Percentiles rank a stretch among this genome's conserved stretches.
Conservation (phyloP, 495 filamentous ascomycete genomes). For the Penicillium tannophilum region DNA sequence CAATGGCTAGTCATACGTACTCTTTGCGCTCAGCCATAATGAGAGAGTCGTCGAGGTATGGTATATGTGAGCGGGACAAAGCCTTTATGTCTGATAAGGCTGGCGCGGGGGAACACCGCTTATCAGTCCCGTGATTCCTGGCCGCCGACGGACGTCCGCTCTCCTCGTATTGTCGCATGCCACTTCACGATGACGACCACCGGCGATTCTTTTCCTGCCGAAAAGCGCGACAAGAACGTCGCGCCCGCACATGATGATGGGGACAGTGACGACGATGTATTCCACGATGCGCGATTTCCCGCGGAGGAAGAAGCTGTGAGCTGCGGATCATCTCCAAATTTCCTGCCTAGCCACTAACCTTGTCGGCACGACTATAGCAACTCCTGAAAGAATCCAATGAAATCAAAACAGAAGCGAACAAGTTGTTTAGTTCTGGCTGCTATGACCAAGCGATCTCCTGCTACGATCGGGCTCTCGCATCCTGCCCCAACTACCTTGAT, state of each 20-base stretch:
- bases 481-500: constrained; percentile 85
- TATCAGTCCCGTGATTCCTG: constrained; percentile 30
- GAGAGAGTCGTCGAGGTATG: constrained; percentile 4
- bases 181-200: constrained; percentile 19
- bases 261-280: constrained; percentile 47
- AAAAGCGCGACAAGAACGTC: not conserved
- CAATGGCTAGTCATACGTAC: constrained; percentile 7
- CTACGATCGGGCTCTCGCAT: constrained; percentile 81
- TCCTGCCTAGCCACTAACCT: constrained; percentile 9
- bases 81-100: constrained; percentile 17
- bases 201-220: constrained; percentile 5
- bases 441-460: constrained; percentile 86
- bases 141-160: constrained; percentile 2
- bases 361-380: constrained; percentile 41
- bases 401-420: constrained; percentile 78
- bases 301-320: constrained; percentile 77
- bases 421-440: constrained; percentile 67
- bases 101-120: constrained; percentile 20
- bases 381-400: constrained; percentile 72
- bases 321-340: constrained; percentile 7
- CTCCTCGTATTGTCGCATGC: constrained; percentile 8
- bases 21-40: constrained; percentile 21
- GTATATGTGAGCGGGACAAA: constrained; percentile 4
- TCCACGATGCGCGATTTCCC: constrained; percentile 60
- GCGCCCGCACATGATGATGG: constrained; percentile 17